phyloP scores from a whole-genome alignment of 208 protist genomes.

The Sergeia podlipaevii region DNA sequence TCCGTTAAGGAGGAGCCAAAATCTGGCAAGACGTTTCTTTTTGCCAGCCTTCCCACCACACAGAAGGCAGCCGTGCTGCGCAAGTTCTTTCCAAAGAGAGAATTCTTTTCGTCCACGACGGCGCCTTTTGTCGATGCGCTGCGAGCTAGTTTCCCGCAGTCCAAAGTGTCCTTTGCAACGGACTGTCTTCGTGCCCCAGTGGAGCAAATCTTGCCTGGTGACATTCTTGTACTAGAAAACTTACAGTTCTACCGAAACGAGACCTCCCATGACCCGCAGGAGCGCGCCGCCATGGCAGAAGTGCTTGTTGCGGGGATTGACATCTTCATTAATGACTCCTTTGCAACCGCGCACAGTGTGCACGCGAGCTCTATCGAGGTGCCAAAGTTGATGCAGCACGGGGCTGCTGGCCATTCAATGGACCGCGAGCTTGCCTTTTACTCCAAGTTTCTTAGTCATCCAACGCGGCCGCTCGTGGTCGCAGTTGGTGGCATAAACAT shows the following conservation, averaged over 20 bases:
- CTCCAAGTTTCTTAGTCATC: conserved; percentile 65
- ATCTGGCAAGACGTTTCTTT: conserved; percentile 54
- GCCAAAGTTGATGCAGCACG: conserved; percentile 61
- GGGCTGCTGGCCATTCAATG: conserved; percentile 70
- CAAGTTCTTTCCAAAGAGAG: conserved; percentile 28
- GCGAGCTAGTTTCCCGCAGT: conserved; percentile 32
- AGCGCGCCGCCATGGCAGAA: conserved; percentile 58
- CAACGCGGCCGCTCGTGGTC: conserved; percentile 47
- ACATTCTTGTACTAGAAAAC: conserved; percentile 75
- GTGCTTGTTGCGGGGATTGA: conserved; percentile 55
- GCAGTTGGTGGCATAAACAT: conserved; percentile 45
- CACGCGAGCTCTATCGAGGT: conserved; percentile 66
- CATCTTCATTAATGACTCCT: conserved; percentile 81
- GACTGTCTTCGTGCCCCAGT: conserved; percentile 52
- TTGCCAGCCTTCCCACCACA: conserved; percentile 34
- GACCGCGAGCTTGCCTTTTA: conserved; percentile 74
- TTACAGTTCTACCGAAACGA: conserved; percentile 82
- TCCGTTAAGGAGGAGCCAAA: conserved; percentile 17
- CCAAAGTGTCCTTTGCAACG: conserved; percentile 47
- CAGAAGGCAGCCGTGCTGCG: conserved; percentile 44
- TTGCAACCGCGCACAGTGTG: conserved; percentile 46
- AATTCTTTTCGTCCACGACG: conserved; percentile 50
- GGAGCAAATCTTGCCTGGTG: conserved; percentile 26
- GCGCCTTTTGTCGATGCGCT: conserved; percentile 48
- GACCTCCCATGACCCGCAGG: conserved; percentile 23